These are phyloP conservation scores for Boletus rubroflammeus DNA, from an alignment of 768 basidiomycete genomes.

Conservation along the genomic window DNA sequence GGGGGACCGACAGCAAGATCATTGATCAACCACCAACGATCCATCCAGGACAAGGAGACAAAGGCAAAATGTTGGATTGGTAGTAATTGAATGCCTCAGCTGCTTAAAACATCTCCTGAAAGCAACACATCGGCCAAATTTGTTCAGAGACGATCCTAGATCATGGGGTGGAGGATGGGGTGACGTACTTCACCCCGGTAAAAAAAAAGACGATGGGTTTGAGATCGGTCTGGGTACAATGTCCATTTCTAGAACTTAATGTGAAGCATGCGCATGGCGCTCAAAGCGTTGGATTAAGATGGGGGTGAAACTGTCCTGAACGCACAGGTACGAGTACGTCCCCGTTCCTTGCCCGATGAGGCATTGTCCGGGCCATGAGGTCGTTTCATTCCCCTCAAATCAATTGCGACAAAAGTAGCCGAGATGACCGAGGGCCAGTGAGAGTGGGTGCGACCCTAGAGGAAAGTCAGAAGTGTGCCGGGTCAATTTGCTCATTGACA, in stretches of 20 bases:
- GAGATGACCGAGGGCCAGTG: not conserved
- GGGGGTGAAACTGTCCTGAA: not conserved
- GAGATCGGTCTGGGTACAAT: not conserved
- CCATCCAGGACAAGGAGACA: not conserved
- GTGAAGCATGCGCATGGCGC: not conserved
- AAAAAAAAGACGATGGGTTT: not conserved
- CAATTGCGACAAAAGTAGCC: not conserved
- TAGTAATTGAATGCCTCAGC: not conserved
- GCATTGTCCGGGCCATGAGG: not conserved
- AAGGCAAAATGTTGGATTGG: not conserved
- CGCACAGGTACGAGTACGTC: no score
- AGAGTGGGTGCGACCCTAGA: not conserved
- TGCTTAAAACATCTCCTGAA: not conserved
- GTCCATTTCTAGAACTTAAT: not conserved
- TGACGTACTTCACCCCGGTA: no score
- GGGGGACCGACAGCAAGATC: not conserved
- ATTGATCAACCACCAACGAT: not conserved
- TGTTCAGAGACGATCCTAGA: not conserved
- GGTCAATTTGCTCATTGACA: not conserved
- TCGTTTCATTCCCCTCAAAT: not conserved
- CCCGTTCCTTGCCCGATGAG: no score
- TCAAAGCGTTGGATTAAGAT: not conserved
- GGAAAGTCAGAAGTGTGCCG: no score
- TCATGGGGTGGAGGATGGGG: not conserved
- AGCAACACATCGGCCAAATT: not conserved